Percentiles rank a stretch among this genome's conserved stretches.
Evolutionary conservation across 768 basidiomycete species (phyloP).

Genomic region (Lentinula lateritia): DNA sequence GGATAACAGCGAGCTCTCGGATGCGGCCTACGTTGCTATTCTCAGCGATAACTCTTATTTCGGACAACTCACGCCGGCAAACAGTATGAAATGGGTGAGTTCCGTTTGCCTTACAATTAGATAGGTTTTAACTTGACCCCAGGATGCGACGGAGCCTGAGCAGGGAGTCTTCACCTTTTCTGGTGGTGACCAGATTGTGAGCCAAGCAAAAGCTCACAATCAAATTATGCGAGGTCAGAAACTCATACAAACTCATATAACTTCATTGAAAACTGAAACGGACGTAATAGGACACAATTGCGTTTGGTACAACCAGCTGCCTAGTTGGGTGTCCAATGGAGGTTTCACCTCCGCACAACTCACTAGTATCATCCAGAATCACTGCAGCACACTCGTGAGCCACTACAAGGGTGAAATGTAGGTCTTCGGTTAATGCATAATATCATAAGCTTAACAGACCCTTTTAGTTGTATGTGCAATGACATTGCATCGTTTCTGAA

Average conservation of each 20-base stretch:
- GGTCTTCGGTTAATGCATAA: background rate
- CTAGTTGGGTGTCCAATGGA: slow-evolving; percentile 28
- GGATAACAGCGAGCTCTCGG: slow-evolving; percentile 38
- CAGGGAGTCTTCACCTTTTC: slow-evolving; percentile 27
- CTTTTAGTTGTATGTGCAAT: background rate
- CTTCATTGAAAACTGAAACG: background rate
- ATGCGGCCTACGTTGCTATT: slow-evolving; percentile 30
- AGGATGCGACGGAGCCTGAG: slow-evolving; percentile 34
- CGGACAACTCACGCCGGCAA: slow-evolving; percentile 38
- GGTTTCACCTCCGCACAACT: slow-evolving; percentile 23
- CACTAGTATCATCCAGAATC: slow-evolving; percentile 25
- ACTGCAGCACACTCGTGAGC: slow-evolving; percentile 27
- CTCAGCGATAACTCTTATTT: slow-evolving; percentile 30
- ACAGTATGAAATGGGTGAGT: slow-evolving; percentile 40
- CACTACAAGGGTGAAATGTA: slow-evolving; percentile 34
- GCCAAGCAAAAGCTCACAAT: slow-evolving; percentile 27
- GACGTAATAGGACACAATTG: slow-evolving; percentile 23
- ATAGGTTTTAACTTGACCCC: background rate
- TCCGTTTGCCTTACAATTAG: background rate
- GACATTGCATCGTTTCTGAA: background rate
- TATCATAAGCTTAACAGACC: background rate
- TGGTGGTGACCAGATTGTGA: slow-evolving; percentile 27
- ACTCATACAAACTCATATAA: background rate
- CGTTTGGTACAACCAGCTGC: slow-evolving; percentile 41
- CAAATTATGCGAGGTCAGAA: slow-evolving; percentile 28